Conservation (phyloP, 2,329 filamentous ascomycete species). For the Aureobasidium zeae region DNA sequence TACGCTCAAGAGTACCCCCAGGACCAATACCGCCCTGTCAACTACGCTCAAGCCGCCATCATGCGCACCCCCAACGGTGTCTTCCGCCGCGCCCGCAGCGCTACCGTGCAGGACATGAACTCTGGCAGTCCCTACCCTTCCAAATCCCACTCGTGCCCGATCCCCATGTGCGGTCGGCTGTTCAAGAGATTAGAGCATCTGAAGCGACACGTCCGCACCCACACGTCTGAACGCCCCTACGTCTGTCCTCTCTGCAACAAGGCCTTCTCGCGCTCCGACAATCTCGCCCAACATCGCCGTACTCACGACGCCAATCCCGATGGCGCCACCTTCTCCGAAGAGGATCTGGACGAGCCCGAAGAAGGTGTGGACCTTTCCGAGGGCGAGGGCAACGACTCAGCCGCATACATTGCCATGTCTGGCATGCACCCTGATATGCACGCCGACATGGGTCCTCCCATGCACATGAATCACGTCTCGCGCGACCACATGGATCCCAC, state of each 20-base stretch:
- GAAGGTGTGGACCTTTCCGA: slow-evolving; percentile 67
- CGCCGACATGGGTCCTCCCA: slow-evolving; percentile 18
- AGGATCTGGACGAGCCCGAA: slow-evolving; percentile 82
- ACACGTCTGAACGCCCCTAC: slow-evolving; percentile 98
- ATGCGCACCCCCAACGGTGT: slow-evolving; percentile 59
- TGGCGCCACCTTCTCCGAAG: slow-evolving; percentile 56
- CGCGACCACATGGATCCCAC: slow-evolving; percentile 5
- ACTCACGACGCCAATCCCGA: slow-evolving; percentile 72
- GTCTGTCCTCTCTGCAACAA: slow-evolving; percentile 97
- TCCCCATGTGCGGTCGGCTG: slow-evolving; percentile 88
- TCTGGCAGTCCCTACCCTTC: slow-evolving; percentile 82
- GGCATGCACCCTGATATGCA: slow-evolving; percentile 11
- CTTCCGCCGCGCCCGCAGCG: slow-evolving; percentile 81
- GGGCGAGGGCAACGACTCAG: slow-evolving; percentile 19
- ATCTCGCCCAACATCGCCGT: slow-evolving; percentile 82
- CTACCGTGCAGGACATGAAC: slow-evolving; percentile 91
- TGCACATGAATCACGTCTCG: slow-evolving; percentile 23
- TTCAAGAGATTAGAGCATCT: slow-evolving; percentile 99
- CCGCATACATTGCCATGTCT: slow-evolving; percentile 23
- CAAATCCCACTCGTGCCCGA: slow-evolving; percentile 98
- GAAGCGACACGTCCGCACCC: slow-evolving; percentile 97
- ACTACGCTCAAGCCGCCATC: slow-evolving; percentile 47
- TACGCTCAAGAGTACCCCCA: slow-evolving; percentile 32
- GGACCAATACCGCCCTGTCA: slow-evolving; percentile 32
- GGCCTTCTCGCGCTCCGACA: slow-evolving; percentile 96